Conservation (phyloP, 2,329 filamentous ascomycete species). For the Fusarium guadeloupense region DNA sequence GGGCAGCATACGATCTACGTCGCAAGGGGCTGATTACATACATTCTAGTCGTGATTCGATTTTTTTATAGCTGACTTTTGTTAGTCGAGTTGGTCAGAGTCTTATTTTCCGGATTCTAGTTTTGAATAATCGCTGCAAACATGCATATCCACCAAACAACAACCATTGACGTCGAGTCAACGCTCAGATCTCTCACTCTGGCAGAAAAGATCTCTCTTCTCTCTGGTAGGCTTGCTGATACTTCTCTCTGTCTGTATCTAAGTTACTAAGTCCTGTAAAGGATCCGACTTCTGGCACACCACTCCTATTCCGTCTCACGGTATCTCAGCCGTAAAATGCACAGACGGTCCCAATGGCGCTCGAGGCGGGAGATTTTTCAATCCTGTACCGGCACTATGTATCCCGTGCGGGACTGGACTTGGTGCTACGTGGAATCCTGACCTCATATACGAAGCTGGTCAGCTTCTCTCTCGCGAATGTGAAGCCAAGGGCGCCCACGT, state of each 20-base stretch:
- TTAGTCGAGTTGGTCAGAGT: no score
- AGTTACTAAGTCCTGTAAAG: not conserved
- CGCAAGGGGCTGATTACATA: no score
- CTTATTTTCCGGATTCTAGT: not conserved
- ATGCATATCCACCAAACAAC: constrained; percentile 18
- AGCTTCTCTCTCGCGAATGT: constrained; percentile 23
- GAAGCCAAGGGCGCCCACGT: constrained; percentile 63
- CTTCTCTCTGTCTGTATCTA: no score
- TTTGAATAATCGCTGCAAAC: not conserved
- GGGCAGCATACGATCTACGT: no score
- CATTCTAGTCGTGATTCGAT: not conserved
- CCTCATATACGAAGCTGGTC: constrained; percentile 20
- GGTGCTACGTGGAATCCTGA: constrained; percentile 51
- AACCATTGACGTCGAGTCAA: constrained; percentile 13
- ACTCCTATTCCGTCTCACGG: not conserved
- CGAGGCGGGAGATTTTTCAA: constrained; percentile 27
- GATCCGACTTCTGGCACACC: constrained; percentile 20
- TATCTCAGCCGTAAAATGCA: constrained; percentile 11
- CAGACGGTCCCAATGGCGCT: constrained; percentile 30
- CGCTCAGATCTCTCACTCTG: constrained; percentile 14
- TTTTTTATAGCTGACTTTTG: not conserved
- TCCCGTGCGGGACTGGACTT: constrained; percentile 42
- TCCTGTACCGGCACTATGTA: constrained; percentile 20
- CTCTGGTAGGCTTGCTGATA: not conserved
- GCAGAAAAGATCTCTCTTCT: constrained; percentile 20